Evolutionary conservation across 2,329 filamentous ascomycete species (phyloP).

Genomic region (Pseudogymnoascus sp.): DNA sequence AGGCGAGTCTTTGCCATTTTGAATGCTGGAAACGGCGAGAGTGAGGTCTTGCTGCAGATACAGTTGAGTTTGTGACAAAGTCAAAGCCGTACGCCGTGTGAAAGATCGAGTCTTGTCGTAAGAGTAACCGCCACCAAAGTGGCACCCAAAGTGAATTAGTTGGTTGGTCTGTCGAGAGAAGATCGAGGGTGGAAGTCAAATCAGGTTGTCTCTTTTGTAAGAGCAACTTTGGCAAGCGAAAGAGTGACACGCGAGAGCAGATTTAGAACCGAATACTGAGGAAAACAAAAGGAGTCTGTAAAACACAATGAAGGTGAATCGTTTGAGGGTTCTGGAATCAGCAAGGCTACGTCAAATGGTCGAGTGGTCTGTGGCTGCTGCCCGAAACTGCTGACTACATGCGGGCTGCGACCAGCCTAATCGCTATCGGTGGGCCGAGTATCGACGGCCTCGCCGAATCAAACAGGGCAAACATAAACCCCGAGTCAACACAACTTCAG

Average conservation of each 20-base stretch:
- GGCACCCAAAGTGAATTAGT: conserved; percentile 1
- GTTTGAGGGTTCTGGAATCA: neutral
- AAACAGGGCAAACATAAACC: neutral
- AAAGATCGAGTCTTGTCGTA: neutral
- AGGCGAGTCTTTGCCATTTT: conserved; percentile 67
- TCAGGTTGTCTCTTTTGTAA: conserved; percentile 2
- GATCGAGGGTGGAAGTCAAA: neutral
- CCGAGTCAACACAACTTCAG: neutral
- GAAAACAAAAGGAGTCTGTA: neutral
- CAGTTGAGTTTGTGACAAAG: neutral
- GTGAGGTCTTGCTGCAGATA: conserved; percentile 7
- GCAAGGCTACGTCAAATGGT: conserved; percentile 9
- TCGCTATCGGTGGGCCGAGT: conserved; percentile 6
- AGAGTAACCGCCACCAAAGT: neutral
- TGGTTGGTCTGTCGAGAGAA: neutral
- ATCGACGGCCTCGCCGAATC: neutral
- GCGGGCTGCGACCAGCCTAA: neutral
- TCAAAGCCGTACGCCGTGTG: neutral
- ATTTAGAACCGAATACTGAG: neutral
- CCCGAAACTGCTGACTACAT: conserved; percentile 4
- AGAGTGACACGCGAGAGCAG: neutral
- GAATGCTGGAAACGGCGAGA: conserved; percentile 26
- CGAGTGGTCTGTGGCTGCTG: conserved; percentile 2
- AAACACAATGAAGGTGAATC: neutral
- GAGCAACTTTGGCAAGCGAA: neutral